Percentiles rank a stretch among this genome's conserved stretches.
phyloP scores from a whole-genome alignment of 2,329 filamentous ascomycete genomes.

The Aspergillus tanneri region DNA sequence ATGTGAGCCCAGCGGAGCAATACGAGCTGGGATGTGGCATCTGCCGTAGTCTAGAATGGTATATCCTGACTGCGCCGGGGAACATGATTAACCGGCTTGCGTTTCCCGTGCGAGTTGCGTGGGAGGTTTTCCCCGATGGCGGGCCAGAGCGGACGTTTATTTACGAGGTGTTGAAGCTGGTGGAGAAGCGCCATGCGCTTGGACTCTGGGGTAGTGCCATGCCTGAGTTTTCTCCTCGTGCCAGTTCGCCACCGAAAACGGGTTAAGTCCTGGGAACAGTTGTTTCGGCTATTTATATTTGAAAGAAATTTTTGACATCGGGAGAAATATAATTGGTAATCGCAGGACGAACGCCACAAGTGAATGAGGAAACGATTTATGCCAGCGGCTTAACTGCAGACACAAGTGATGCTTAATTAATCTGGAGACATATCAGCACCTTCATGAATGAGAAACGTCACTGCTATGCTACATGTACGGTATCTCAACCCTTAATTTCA shows the following conservation, averaged over 20 bases:
- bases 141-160: slow-evolving; percentile 36
- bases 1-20: slow-evolving; percentile 31
- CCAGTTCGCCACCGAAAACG: slow-evolving; percentile 25
- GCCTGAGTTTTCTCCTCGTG: slow-evolving; percentile 34
- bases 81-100: slow-evolving; percentile 44
- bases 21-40: slow-evolving; percentile 38
- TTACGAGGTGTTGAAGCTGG: slow-evolving; percentile 33
- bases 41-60: slow-evolving; percentile 37
- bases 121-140: slow-evolving; percentile 36
- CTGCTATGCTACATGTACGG: no score
- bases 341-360: not conserved
- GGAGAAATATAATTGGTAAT: not conserved
- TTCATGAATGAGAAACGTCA: no score
- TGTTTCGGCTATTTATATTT: not conserved
- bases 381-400: no score
- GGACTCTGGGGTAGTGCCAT: slow-evolving; percentile 38
- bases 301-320: not conserved
- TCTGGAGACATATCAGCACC: no score
- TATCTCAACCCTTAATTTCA: no score
- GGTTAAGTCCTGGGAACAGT: not conserved
- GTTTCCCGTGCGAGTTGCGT: slow-evolving; percentile 38
- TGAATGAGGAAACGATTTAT: not conserved
- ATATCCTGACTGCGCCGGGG: slow-evolving; percentile 35
- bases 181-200: slow-evolving; percentile 36
- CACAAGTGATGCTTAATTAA: no score